Conservation (phyloP, 768 basidiomycete species). For the Kwoniella europaea region DNA sequence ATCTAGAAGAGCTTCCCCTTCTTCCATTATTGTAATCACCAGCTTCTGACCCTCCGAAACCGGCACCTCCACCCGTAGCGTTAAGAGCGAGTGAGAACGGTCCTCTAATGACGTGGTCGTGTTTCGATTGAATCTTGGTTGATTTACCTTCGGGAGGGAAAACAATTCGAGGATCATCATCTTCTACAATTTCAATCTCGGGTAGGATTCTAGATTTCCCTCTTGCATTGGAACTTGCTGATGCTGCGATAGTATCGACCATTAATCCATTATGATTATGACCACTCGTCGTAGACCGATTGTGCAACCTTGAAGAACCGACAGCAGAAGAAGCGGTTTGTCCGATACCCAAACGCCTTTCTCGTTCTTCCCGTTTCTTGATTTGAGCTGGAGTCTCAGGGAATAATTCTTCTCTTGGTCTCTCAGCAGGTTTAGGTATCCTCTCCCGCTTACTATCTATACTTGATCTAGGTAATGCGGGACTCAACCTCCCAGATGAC, state of each 20-base stretch:
- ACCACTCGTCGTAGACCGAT: background rate
- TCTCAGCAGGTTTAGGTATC: conserved; percentile 42
- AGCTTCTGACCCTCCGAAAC: conserved; percentile 12
- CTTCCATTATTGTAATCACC: conserved; percentile 18
- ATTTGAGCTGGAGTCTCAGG: conserved; percentile 56
- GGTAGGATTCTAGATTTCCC: conserved; percentile 34
- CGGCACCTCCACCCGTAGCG: conserved; percentile 20
- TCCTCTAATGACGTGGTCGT: conserved; percentile 50
- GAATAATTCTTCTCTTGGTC: conserved; percentile 50
- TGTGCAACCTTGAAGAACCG: background rate
- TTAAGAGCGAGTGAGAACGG: conserved; percentile 43
- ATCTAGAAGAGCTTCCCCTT: conserved; percentile 3
- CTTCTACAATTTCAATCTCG: conserved; percentile 54
- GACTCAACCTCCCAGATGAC: conserved; percentile 9
- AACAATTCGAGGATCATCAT: conserved; percentile 51
- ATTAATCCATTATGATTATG: conserved; percentile 19
- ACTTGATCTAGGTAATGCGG: conserved; percentile 8
- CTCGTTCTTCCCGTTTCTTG: conserved; percentile 48
- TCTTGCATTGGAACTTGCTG: conserved; percentile 3
- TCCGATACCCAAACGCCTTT: conserved; percentile 29
- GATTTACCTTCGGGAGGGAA: conserved; percentile 34
- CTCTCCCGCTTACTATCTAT: conserved; percentile 20
- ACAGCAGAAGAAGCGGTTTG: background rate
- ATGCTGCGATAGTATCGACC: conserved; percentile 23
- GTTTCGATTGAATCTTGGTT: conserved; percentile 41